phyloP scores from a whole-genome alignment of 1,284 basidiomycete genomes.

The Leccinum brunneo-olivaceum region DNA sequence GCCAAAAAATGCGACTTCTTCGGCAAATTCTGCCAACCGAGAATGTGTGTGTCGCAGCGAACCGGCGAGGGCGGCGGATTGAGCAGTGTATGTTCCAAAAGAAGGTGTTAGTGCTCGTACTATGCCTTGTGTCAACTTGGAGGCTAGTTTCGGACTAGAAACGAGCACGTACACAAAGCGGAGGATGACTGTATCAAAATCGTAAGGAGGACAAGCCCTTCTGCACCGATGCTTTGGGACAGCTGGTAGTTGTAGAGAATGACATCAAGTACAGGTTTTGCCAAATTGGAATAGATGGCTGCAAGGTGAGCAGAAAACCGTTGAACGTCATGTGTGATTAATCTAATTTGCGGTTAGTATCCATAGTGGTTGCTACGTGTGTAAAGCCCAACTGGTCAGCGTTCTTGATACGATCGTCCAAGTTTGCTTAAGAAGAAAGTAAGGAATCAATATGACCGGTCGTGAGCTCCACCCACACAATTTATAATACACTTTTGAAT shows the following conservation, averaged over 20 bases:
- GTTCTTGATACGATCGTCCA: slow-evolving; percentile 95
- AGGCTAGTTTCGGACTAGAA: background rate
- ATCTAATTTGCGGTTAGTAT: slow-evolving; percentile 37
- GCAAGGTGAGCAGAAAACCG: slow-evolving; percentile 89
- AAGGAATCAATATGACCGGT: background rate
- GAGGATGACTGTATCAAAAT: slow-evolving; percentile 81
- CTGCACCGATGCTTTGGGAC: slow-evolving; percentile 90
- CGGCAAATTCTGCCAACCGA: slow-evolving; percentile 87
- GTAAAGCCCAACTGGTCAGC: slow-evolving; percentile 72
- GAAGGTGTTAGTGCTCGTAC: slow-evolving; percentile 88
- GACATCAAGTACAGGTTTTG: slow-evolving; percentile 90
- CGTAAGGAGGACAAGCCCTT: slow-evolving; percentile 83
- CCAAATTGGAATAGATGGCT: slow-evolving; percentile 90
- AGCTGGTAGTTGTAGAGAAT: slow-evolving; percentile 96
- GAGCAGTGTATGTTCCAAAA: slow-evolving; percentile 86
- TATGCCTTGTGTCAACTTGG: slow-evolving; percentile 27
- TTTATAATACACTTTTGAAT: slow-evolving; percentile 86
- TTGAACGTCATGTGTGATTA: slow-evolving; percentile 95
- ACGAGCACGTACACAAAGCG: slow-evolving; percentile 55
- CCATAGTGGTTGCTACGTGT: background rate
- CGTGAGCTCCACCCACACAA: slow-evolving; percentile 48
- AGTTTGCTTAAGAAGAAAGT: slow-evolving; percentile 51
- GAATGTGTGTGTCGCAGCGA: slow-evolving; percentile 89
- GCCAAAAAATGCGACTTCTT: slow-evolving; percentile 91
- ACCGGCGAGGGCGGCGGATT: slow-evolving; percentile 83